Conservation (phyloP, 1,139 yeast species). For the Taphrina populina region DNA sequence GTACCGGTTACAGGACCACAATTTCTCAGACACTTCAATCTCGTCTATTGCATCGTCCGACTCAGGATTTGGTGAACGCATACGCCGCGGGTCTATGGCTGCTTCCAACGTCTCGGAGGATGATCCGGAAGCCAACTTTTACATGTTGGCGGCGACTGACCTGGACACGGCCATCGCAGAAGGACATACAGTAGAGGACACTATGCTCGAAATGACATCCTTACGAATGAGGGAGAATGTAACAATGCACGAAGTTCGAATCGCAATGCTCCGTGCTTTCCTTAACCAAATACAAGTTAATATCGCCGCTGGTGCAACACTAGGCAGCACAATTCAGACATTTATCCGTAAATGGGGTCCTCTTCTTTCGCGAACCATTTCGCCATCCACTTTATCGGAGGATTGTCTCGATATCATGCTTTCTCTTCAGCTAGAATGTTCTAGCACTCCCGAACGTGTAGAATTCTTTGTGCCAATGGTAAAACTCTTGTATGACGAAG, state of each 20-base stretch:
- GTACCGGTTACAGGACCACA: slow-evolving; percentile 62
- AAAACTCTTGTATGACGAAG: slow-evolving; percentile 71
- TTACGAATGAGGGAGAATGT: slow-evolving; percentile 97
- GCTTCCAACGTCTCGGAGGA: slow-evolving; percentile 43
- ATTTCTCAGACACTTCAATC: slow-evolving; percentile 78
- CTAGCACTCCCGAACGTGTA: slow-evolving; percentile 43
- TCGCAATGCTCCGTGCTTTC: slow-evolving; percentile 74
- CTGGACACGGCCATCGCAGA: slow-evolving; percentile 87
- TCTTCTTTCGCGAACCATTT: slow-evolving; percentile 77
- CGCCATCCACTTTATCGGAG: slow-evolving; percentile 53
- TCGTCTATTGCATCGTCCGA: slow-evolving; percentile 50
- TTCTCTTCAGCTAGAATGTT: slow-evolving; percentile 56
- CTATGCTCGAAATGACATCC: slow-evolving; percentile 85
- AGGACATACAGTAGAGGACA: slow-evolving; percentile 90
- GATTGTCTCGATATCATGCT: slow-evolving; percentile 75
- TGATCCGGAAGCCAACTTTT: slow-evolving; percentile 75
- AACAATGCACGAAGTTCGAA: slow-evolving; percentile 85
- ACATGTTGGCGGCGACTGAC: slow-evolving; percentile 87
- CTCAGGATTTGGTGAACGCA: neutral
- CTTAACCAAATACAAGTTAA: slow-evolving; percentile 42
- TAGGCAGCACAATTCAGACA: slow-evolving; percentile 62
- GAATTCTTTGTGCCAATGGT: slow-evolving; percentile 52
- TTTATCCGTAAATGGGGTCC: slow-evolving; percentile 78
- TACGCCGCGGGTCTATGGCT: slow-evolving; percentile 32
- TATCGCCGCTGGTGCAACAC: slow-evolving; percentile 3